Evolutionary conservation across 441 rosid species (phyloP), one percentile per base, ranked within the genome.

Genomic region (Iberis amara): DNA sequence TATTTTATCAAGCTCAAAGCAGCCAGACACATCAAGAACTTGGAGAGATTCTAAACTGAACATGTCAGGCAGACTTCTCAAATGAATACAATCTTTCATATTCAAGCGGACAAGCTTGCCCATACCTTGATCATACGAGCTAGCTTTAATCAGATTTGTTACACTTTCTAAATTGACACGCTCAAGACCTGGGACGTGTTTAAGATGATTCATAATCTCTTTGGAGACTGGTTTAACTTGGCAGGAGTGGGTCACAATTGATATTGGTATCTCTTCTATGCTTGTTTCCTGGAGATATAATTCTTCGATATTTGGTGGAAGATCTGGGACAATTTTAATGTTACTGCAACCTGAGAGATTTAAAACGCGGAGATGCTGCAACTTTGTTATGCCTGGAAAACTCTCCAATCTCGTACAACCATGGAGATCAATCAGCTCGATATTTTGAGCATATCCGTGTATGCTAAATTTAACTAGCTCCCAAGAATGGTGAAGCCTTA

Each of bases 401-500:
- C 4, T 41, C 26, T 14, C 11, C 51, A 63, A 6, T 32, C 53
- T 42, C 43, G 42, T 50, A 51, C 69, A 65, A 15, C 53, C 64
- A 42, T 57, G 57, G 11, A 65, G 64, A 57, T 65, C 48, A 30
- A 65, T 43, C 0, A 57, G 3, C 57, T 64, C 68, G 4, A 64
- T 28, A 32, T 41, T 56, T 26, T 0, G 30, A 26, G 68, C 57
- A 0, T 32, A 0, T 45, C 9, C 1, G n/a, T 6, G 24, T 6
- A 31, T 0, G 0, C 8, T 9, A 31, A 24, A 11, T 12, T 39
- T 9, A 47, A 47, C 18, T 33, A 64, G 62, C 11, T 55, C 7
- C 13, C 2, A 36, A 30, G 68, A 64, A 32, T 47, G 62, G 8
- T 43, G 11, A 32, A 64, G 51, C 8, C 4, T 42, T 8, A 64